phyloP scores from a whole-genome alignment of 2,329 filamentous ascomycete genomes.

The Microdochium bolleyi region DNA sequence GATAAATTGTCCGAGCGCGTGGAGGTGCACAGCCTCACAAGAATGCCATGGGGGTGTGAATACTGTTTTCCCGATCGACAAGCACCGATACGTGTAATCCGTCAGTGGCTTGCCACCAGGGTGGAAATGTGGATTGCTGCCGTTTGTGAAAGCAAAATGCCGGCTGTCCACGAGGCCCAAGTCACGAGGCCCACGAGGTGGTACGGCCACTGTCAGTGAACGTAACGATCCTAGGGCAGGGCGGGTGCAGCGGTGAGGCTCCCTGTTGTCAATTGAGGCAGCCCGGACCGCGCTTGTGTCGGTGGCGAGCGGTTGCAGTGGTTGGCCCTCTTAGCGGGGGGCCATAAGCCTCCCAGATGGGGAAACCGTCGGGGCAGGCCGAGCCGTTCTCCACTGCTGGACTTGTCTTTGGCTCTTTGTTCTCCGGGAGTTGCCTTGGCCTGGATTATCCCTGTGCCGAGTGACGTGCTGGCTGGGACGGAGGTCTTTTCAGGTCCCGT shows the following conservation, averaged over 20 bases:
- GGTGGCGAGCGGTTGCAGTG: background rate
- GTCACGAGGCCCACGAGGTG: too few species aligned
- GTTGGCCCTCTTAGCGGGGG: background rate
- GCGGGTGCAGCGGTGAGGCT: background rate
- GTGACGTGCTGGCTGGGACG: too few species aligned
- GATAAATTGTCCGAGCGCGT: background rate
- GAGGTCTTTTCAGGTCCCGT: too few species aligned
- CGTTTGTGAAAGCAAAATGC: too few species aligned
- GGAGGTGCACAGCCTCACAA: background rate
- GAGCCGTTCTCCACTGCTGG: background rate
- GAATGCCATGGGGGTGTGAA: background rate
- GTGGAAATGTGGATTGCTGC: too few species aligned
- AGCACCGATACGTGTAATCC: background rate
- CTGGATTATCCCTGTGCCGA: too few species aligned
- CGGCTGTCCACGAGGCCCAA: too few species aligned
- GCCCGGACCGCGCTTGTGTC: background rate
- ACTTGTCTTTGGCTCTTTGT: background rate
- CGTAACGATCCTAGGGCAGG: too few species aligned
- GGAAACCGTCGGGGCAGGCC: background rate
- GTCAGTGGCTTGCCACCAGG: background rate
- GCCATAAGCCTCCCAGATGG: background rate
- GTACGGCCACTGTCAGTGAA: too few species aligned
- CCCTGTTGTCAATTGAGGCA: background rate
- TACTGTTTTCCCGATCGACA: background rate
- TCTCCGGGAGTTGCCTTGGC: too few species aligned